These are phyloP conservation scores for Calonectria pseudoreteaudii DNA, from an alignment of 2,329 filamentous ascomycete species.

Conservation along the genomic window DNA sequence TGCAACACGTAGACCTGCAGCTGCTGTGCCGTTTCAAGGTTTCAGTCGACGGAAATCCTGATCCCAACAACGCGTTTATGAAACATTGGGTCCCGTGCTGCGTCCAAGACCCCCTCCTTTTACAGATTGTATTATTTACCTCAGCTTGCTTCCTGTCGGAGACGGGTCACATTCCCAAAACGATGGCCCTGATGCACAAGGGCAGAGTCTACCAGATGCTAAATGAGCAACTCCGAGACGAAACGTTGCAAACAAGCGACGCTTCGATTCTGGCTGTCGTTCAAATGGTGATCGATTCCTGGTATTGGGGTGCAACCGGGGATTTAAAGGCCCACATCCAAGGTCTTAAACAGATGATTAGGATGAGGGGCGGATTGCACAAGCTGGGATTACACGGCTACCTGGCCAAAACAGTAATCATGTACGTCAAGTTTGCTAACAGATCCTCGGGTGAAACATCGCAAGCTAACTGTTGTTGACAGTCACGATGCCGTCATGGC, in stretches of 20 bases:
- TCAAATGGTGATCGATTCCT: slow-evolving; percentile 63
- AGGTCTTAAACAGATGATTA: slow-evolving; percentile 62
- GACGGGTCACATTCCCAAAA: slow-evolving; percentile 58
- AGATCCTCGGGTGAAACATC: background rate
- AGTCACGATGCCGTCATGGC: slow-evolving; percentile 62
- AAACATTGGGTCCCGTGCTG: slow-evolving; percentile 61
- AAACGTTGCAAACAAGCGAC: slow-evolving; percentile 54
- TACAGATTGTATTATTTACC: slow-evolving; percentile 62
- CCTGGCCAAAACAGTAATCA: slow-evolving; percentile 60
- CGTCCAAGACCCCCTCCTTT: slow-evolving; percentile 61
- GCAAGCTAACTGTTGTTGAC: slow-evolving; percentile 29
- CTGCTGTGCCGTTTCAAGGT: slow-evolving; percentile 64
- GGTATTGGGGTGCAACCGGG: slow-evolving; percentile 63
- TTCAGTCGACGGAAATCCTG: slow-evolving; percentile 61
- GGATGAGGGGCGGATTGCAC: slow-evolving; percentile 58
- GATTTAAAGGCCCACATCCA: slow-evolving; percentile 59
- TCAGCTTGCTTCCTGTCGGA: slow-evolving; percentile 64
- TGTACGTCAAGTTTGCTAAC: slow-evolving; percentile 49
- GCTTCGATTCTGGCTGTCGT: slow-evolving; percentile 60
- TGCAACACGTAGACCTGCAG: slow-evolving; percentile 54
- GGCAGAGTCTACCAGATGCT: slow-evolving; percentile 57
- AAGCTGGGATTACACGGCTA: slow-evolving; percentile 60
- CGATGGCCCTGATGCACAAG: slow-evolving; percentile 57
- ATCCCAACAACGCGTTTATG: slow-evolving; percentile 57
- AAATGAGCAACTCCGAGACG: slow-evolving; percentile 58